Base-by-base conservation (phyloP, 2,329 filamentous ascomycete genomes). In the Endocalyx cinctus region DNA sequence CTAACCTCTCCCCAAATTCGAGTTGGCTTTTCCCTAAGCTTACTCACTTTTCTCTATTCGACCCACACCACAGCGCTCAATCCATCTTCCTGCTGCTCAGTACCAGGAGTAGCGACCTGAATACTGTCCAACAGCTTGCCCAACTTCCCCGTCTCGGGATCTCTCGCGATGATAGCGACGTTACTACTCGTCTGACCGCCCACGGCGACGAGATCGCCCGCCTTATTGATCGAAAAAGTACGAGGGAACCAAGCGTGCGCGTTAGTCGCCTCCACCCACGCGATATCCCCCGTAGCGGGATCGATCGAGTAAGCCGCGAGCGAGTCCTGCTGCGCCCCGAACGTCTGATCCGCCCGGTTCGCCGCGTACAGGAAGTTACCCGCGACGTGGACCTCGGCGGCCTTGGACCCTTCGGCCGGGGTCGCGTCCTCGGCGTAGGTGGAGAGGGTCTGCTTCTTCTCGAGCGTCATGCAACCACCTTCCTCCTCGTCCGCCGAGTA, bases 331-430 rank as follows among this genome's bases (percentile, higher is more conserved):
- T 69, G 55, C 3, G 60, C 43, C n/a, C 62, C 60, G 53, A 79
- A 81, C 2, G 72, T 66, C 39, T 70, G 63, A 52, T 79, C 77
- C 41, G 74, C 72, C 35, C 80, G 70, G 63, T 84, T 84, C 12
- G 72, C 71, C 7, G 71, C 71, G 52, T 82, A 69, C 26, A 82
- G 46, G 54, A 74, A 79, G 43, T 70, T 67, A 45, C 70, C 74
- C 17, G 46, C 53, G 6, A 77, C 56, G 28, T 63, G 61, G n/a
- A 79, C 61, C 51, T 78, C 75, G 17, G 71, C 72, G 0, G 71
- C 69, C 39, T 74, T 75, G 41, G 69, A 66, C 12, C 64, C 68
- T 1, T 50, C 43, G 4, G 66, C 66, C 3, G 65, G 55, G 2
- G 62, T 53, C 34, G 55, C 57, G 18, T 65, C 66, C 0, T 48